These are phyloP conservation scores for Plantago coronopus DNA, from an alignment of 305 asterid genomes.

Conservation along the genomic window DNA sequence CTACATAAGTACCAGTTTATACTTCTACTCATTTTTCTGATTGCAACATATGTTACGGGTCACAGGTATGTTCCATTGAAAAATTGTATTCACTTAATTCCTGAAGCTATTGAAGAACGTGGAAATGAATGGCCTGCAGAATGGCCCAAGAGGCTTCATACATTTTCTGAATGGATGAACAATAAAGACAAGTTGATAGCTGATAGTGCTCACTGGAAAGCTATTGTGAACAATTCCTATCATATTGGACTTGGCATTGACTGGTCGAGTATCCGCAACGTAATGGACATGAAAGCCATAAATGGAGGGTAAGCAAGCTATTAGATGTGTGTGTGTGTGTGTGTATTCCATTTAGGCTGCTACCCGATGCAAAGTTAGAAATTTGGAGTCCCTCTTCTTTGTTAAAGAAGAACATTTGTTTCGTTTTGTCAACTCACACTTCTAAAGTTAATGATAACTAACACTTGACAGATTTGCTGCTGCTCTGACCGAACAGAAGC, in stretches of 20 bases:
- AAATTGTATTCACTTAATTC: conserved; percentile 63
- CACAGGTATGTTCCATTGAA: conserved; percentile 64
- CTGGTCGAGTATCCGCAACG: conserved; percentile 74
- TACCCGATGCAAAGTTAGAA: no score
- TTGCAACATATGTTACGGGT: conserved; percentile 14
- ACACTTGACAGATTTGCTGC: conserved; percentile 88
- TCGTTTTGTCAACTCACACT: neutral
- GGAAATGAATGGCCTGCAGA: conserved; percentile 97
- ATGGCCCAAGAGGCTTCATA: conserved; percentile 87
- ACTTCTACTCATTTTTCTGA: conserved; percentile 3
- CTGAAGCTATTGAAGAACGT: conserved; percentile 79
- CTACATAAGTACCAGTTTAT: neutral
- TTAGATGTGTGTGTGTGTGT: neutral
- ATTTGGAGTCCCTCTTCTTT: no score
- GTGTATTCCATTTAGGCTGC: no score
- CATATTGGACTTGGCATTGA: conserved; percentile 73
- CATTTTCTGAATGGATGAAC: conserved; percentile 83
- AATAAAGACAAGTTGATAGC: conserved; percentile 62
- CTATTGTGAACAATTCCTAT: conserved; percentile 75
- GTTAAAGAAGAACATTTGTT: no score
- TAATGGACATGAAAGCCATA: conserved; percentile 94
- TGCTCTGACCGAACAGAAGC: conserved; percentile 62
- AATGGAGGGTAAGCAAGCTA: conserved; percentile 72
- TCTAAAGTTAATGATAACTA: conserved; percentile 14
- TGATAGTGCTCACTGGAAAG: conserved; percentile 75